Conservation (phyloP, 1,284 basidiomycete genomes). For the Ceratobasidium sp. region DNA sequence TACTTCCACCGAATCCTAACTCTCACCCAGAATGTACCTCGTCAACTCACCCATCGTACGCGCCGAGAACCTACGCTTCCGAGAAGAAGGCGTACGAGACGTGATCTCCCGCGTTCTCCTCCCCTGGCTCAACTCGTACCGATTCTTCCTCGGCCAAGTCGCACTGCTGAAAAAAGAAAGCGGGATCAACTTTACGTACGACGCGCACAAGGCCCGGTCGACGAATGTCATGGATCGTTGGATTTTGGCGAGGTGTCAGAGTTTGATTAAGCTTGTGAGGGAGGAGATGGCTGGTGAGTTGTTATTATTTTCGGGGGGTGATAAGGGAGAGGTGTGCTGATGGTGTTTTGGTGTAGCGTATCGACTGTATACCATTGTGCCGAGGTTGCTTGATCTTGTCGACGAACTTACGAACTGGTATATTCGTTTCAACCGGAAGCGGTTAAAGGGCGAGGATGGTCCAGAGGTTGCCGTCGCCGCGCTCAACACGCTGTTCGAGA, state of each 20-base stretch:
- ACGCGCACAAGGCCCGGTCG: slow-evolving; percentile 86
- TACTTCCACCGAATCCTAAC: slow-evolving; percentile 5
- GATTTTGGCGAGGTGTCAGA: slow-evolving; percentile 98
- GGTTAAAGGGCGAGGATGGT: slow-evolving; percentile 96
- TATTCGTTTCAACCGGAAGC: slow-evolving; percentile 97
- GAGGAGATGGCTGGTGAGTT: slow-evolving; percentile 88
- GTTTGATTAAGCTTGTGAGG: slow-evolving; percentile 90
- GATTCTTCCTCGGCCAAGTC: slow-evolving; percentile 98
- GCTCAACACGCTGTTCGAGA: slow-evolving; percentile 96
- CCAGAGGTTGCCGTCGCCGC: slow-evolving; percentile 89
- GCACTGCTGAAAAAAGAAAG: slow-evolving; percentile 88
- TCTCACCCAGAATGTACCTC: slow-evolving; percentile 85
- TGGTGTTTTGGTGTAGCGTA: slow-evolving; percentile 67
- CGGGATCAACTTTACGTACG: slow-evolving; percentile 86
- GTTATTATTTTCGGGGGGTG: background rate
- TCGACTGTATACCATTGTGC: slow-evolving; percentile 97
- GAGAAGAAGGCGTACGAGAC: slow-evolving; percentile 97
- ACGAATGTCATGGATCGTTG: slow-evolving; percentile 98
- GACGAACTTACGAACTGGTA: slow-evolving; percentile 99
- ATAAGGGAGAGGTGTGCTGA: background rate
- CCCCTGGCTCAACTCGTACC: slow-evolving; percentile 99
- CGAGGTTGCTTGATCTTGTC: slow-evolving; percentile 90
- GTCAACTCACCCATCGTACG: slow-evolving; percentile 99
- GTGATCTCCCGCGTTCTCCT: slow-evolving; percentile 95
- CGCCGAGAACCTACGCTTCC: slow-evolving; percentile 97